Evolutionary conservation across 805 yeast genomes (phyloP), one percentile per base, ranked within the genome.

Genomic region (Huiozyma sinensis): DNA sequence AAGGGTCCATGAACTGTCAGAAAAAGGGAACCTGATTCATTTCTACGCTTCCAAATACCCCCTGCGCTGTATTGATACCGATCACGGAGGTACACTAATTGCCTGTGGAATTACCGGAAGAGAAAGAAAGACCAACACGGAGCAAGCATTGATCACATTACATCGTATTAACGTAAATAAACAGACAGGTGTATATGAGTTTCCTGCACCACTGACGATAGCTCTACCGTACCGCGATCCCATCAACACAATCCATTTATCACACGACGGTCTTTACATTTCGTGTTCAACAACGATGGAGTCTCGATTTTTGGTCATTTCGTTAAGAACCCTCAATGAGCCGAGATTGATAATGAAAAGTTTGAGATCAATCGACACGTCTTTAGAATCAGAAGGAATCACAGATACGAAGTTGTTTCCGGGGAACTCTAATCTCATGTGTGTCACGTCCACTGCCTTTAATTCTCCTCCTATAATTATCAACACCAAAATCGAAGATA

Each of bases 201-300:
- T 57, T 34, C 76, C 73, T 4, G 76, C 75, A 36, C 82, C 86
- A 2, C 71, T 81, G 7, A 77, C 88, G 1, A 77, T 88, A 31
- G 81, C 94, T 0, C 70, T 85, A 41, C 96, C 97, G 0, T 87
- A 86, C 60, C 65, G 85, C 30, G 97, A 90, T 60, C 94, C 95
- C 1, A 77, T 89, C 35, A 81, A 81, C 50, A 69, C 82, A 3
- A 61, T 89, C 7, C 75, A 77, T 40, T 85, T 89, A 59, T 84
- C 94, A 5, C 68, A 76, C 1, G 81, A 82, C 44, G 84, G 87
- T 0, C 65, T 75, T 4, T 82, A 82, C 52, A 53, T 89, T 32
- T 69, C 88, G 4, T 86, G 94, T 52, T 77, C 90, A 13, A 67
- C 72, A 3, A 68, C 71, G 3, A 48, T 85, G 57, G 95, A 88